Base-by-base conservation (phyloP, 2,329 filamentous ascomycete species). In the Scytalidium lignicola region DNA sequence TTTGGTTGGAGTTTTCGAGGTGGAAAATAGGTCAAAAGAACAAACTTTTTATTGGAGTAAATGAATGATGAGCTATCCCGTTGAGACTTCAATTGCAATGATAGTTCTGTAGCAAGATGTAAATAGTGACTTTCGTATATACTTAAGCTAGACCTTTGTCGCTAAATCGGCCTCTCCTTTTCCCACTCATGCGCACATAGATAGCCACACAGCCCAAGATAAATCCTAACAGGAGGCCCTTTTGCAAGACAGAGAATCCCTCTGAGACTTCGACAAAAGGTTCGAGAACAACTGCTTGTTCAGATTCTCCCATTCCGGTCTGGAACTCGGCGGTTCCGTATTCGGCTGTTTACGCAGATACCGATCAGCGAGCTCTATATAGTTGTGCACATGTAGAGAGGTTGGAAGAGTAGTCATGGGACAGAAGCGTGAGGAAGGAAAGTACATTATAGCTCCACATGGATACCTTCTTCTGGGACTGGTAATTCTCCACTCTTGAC, bases 401-500 rank as follows among this genome's bases (percentile, higher is more conserved):
- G 15, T 9, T 13, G 4, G 32, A 13, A 37, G 32, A 7, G 32
- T 41, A 13, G 5, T 10, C 18, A 5, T 21, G 41, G 19, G 41
- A n/a, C 9, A 39, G 45, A 49, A 42, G 47, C 39, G 51, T 51
- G 51, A 49, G 47, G 48, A 55, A 55, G 53, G 52, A 56, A 55
- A 55, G 54, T 59, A 61, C 66, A 75, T 80, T 86, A 93, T 72
- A 93, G 86, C 74, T 93, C 88, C 74, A 85, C 80, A 74, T 90
- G 86, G 76, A 90, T 92, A 93, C 89, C 89, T 93, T 93, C 89
- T 76, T 82, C 76, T 68, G 88, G 86, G 58, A 91, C 85, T 69
- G 85, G 79, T 62, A 93, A 75, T 78, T 92, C 88, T 70, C 89
- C 89, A 72, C 86, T 89, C 80, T 90, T 88, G 67, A 69, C 78